Evolutionary conservation across 2,329 filamentous ascomycete species (phyloP).

Genomic region (Colletotrichum karsti): DNA sequence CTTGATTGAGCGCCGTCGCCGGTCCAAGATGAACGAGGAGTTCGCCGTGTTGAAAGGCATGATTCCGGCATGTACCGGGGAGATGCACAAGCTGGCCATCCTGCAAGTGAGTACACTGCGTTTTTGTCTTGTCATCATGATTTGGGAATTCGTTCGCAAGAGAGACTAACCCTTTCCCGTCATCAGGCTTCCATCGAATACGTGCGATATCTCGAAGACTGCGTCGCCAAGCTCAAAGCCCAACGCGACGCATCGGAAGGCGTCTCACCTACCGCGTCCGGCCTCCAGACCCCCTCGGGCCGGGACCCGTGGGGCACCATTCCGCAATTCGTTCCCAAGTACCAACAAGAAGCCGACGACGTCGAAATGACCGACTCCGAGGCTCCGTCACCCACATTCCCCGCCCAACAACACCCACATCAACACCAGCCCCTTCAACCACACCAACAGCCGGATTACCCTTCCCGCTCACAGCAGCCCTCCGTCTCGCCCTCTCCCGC

Average conservation of each 20-base stretch:
- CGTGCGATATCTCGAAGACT: slow-evolving; percentile 91
- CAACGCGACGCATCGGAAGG: slow-evolving; percentile 47
- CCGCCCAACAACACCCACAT: slow-evolving; percentile 34
- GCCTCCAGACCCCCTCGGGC: slow-evolving; percentile 37
- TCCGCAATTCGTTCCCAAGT: slow-evolving; percentile 39
- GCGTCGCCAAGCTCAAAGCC: slow-evolving; percentile 80
- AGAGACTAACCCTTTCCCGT: neutral
- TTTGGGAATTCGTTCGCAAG: too few relatives aligned
- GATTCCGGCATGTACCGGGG: slow-evolving; percentile 94
- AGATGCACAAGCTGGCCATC: slow-evolving; percentile 98
- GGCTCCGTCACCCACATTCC: slow-evolving; percentile 56
- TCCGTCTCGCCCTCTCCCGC: slow-evolving; percentile 66
- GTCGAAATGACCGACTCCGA: slow-evolving; percentile 70
- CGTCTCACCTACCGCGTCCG: slow-evolving; percentile 35
- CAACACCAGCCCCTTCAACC: slow-evolving; percentile 31
- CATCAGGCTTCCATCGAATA: slow-evolving; percentile 93
- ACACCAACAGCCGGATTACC: slow-evolving; percentile 13
- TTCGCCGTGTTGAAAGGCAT: slow-evolving; percentile 92
- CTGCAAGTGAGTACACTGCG: slow-evolving; percentile 72
- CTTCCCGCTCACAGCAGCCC: slow-evolving; percentile 46
- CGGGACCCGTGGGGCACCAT: slow-evolving; percentile 37
- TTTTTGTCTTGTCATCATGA: neutral
- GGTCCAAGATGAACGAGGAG: slow-evolving; percentile 99
- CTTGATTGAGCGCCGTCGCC: slow-evolving; percentile 86
- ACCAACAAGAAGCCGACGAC: slow-evolving; percentile 52